phyloP scores from a whole-genome alignment of 495 filamentous ascomycete species.

The Sabuloglossum arenarium region DNA sequence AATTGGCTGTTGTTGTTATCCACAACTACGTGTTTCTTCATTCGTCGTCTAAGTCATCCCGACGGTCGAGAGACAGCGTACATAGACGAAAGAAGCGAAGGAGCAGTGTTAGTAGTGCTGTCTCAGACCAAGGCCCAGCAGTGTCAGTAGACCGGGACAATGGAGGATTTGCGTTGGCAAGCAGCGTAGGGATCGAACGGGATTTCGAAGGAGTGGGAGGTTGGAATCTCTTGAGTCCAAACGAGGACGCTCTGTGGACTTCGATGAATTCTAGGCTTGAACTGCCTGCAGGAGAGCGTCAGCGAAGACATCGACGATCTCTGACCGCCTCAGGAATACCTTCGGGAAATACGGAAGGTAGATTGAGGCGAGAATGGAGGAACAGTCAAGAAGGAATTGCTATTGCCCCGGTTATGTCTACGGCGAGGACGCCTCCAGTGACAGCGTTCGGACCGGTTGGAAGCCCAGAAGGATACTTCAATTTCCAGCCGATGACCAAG shows the following conservation, averaged over 20 bases:
- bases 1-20: slow-evolving; percentile 38
- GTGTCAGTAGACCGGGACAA: slow-evolving; percentile 7
- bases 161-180: slow-evolving; percentile 1
- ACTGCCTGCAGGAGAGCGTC: slow-evolving; percentile 24
- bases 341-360: not conserved
- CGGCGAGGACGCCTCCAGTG: slow-evolving; percentile 18
- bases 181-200: slow-evolving; percentile 24
- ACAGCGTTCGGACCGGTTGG: not conserved
- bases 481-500: not conserved
- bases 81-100: not conserved
- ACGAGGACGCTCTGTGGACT: slow-evolving; percentile 45
- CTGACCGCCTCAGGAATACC: slow-evolving; percentile 4
- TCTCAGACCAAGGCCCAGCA: slow-evolving; percentile 3
- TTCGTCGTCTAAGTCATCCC: not conserved
- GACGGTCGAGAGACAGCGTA: not conserved
- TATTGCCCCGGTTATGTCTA: slow-evolving; percentile 17
- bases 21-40: slow-evolving; percentile 29
- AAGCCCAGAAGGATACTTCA: not conserved
- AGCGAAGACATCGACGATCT: slow-evolving; percentile 5
- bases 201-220: slow-evolving; percentile 82
- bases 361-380: not conserved
- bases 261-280: slow-evolving; percentile 54
- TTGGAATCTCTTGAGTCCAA: slow-evolving; percentile 37
- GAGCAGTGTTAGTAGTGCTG: not conserved
- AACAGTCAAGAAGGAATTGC: slow-evolving; percentile 6